These are phyloP conservation scores for Ceratocystis cubensis DNA, from an alignment of 2,329 filamentous ascomycete species.

Conservation along the genomic window DNA sequence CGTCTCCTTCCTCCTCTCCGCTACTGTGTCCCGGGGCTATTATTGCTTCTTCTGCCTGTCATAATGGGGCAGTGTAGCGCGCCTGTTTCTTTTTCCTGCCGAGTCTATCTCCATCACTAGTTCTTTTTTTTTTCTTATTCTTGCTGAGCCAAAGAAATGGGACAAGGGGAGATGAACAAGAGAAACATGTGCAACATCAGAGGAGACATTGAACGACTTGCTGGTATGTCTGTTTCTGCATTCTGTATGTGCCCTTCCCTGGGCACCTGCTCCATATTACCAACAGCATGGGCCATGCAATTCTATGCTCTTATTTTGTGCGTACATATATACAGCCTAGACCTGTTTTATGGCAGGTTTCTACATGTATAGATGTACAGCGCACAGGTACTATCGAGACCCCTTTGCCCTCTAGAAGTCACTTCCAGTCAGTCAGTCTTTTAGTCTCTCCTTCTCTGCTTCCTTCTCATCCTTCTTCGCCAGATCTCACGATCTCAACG, in stretches of 20 bases:
- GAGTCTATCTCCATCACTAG: background rate
- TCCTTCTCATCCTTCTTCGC: conserved; percentile 13
- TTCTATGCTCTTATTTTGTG: too few species aligned
- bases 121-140: background rate
- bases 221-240: too few species aligned
- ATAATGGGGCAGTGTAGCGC: too few species aligned
- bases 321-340: too few species aligned
- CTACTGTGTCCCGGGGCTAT: too few species aligned
- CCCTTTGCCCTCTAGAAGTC: background rate
- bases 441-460: background rate
- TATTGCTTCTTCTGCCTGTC: too few species aligned
- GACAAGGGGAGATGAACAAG: background rate
- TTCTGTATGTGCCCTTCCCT: too few species aligned
- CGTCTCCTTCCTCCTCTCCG: too few species aligned
- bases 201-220: background rate
- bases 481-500: conserved; percentile 11
- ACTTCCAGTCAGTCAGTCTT: background rate
- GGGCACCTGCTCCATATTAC: too few species aligned
- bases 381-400: background rate
- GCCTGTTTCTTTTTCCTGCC: background rate
- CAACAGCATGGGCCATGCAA: too few species aligned
- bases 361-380: too few species aligned
- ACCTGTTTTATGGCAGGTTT: too few species aligned
- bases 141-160: background rate
- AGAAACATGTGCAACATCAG: background rate